Percentiles rank a stretch among this genome's conserved stretches.
Evolutionary conservation across 106 monocot species (phyloP).

Genomic region (Apostasia ramifera): DNA sequence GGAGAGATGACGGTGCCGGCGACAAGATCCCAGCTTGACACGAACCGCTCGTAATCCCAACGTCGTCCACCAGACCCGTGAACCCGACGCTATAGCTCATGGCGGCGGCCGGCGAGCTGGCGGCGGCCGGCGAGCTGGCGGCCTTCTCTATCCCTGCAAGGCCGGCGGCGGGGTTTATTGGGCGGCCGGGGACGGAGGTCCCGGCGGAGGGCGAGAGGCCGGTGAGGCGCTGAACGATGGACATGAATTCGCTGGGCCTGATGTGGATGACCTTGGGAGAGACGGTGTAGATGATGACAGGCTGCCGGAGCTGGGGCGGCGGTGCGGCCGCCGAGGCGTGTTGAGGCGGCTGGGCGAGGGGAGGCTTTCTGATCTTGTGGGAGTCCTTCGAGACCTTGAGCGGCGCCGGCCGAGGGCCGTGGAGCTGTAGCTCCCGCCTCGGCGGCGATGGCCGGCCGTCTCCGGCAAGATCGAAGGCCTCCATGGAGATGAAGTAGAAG

Average conservation of each 20-base stretch:
- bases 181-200: background rate
- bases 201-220: conserved; percentile 26
- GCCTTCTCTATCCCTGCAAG: background rate
- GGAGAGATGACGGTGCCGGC: conserved; percentile 24
- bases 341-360: conserved; percentile 3
- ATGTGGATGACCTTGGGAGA: conserved; percentile 65
- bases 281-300: too few relatives aligned
- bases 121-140: background rate
- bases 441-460: conserved; percentile 6
- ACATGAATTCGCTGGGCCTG: conserved; percentile 49
- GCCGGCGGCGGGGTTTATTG: background rate
- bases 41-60: background rate
- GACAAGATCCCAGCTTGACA: conserved; percentile 21
- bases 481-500: conserved; percentile 2
- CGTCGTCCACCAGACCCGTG: conserved; percentile 3
- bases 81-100: background rate
- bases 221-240: conserved; percentile 62
- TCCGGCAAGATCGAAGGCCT: background rate
- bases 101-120: background rate
- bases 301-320: background rate
- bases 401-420: conserved; percentile 54
- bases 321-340: conserved; percentile 37
- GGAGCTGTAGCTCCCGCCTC: conserved; percentile 33
- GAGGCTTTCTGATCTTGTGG: conserved; percentile 63
- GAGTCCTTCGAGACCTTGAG: conserved; percentile 56